These are phyloP conservation scores for Schizonepeta tenuifolia DNA, from an alignment of 257 asterid genomes.

Conservation along the genomic window DNA sequence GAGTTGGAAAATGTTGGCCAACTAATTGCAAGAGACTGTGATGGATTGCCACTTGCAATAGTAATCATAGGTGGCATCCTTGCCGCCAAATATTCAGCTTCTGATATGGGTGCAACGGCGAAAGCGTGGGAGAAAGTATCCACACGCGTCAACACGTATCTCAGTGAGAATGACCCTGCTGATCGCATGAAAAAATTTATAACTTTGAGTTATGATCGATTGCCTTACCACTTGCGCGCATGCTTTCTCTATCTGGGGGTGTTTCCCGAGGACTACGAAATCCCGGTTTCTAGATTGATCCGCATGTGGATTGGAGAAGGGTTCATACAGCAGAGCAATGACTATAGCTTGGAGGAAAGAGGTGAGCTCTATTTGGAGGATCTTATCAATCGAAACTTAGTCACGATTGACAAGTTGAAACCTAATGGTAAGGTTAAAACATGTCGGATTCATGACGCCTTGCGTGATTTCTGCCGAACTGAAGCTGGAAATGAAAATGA, in stretches of 20 bases:
- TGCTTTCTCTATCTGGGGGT: background rate
- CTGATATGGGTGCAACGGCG: background rate
- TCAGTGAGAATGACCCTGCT: background rate
- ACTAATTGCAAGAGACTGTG: background rate
- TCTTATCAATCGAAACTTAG: background rate
- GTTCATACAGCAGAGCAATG: background rate
- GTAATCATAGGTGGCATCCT: background rate
- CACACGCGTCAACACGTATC: background rate
- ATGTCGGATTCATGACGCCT: background rate
- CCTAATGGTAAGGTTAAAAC: constrained; percentile 7
- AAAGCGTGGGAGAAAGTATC: background rate
- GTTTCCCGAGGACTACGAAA: background rate
- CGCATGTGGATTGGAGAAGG: background rate
- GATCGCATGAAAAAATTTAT: background rate
- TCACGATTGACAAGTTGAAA: background rate
- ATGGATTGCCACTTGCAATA: background rate
- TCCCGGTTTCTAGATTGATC: background rate
- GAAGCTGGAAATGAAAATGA: background rate
- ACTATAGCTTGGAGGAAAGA: background rate
- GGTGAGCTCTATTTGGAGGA: constrained; percentile 1
- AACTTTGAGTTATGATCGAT: background rate
- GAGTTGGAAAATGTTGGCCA: background rate
- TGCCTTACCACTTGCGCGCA: background rate
- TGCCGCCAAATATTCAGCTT: background rate
- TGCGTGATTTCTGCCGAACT: background rate